Evolutionary conservation across 2,329 filamentous ascomycete species (phyloP).

Genomic region (Xylaria sp.): DNA sequence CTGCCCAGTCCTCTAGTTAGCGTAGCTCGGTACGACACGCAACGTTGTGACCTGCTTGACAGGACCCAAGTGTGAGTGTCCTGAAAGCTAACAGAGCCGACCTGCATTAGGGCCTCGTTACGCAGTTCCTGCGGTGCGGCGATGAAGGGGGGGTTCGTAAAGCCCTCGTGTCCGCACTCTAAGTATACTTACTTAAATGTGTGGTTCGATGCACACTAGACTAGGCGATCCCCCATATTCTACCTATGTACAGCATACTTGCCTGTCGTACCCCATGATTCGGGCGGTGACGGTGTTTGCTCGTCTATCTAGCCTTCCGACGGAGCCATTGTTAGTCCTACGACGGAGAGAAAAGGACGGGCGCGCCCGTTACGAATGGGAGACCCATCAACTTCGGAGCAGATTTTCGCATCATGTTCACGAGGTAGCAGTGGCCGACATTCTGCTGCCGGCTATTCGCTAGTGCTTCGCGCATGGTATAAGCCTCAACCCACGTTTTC

Average conservation of each 20-base stretch:
- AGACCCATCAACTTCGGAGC: not conserved
- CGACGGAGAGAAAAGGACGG: not conserved
- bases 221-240: not conserved
- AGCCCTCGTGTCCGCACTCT: slow-evolving; percentile 8
- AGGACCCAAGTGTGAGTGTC: not conserved
- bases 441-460: not conserved
- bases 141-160: slow-evolving; percentile 2
- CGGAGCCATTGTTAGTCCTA: not conserved
- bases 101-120: slow-evolving; percentile 15
- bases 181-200: not conserved
- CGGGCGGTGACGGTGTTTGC: slow-evolving; percentile 1
- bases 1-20: not conserved
- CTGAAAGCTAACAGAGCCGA: slow-evolving; percentile 5
- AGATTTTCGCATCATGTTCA: not conserved
- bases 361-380: not conserved
- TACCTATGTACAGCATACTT: too few species aligned
- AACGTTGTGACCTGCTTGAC: not conserved
- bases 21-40: not conserved
- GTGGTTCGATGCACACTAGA: slow-evolving; percentile 1
- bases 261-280: not conserved
- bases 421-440: not conserved
- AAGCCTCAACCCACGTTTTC: not conserved
- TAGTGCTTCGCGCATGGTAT: not conserved
- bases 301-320: not conserved
- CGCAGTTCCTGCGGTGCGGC: slow-evolving; percentile 17